A percentile compares a stretch with the other conserved stretches of the same genome.
phyloP scores from a whole-genome alignment of 352 stramenopile species.

The Phytopythium sindhum region DNA sequence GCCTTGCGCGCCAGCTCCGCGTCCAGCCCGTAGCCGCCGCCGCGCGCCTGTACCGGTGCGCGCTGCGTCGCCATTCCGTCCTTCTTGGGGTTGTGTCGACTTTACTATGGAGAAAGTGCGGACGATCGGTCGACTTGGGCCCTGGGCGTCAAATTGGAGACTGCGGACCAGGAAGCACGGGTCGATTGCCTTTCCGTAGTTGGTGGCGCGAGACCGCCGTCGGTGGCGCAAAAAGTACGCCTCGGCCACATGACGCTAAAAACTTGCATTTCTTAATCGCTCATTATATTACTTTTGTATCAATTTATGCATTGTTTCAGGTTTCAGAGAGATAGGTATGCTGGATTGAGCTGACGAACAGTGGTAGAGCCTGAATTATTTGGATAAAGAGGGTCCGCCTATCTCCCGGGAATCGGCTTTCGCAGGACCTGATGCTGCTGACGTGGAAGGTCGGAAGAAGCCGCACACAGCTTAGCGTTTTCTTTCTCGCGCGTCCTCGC shows the following conservation, averaged over 20 bases:
- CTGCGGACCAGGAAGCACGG: neutral
- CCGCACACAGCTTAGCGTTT: constrained; percentile 1
- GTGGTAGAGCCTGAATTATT: neutral
- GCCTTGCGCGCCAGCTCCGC: constrained; percentile 83
- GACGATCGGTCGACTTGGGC: constrained; percentile 2
- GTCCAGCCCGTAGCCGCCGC: constrained; percentile 86
- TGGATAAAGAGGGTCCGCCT: neutral
- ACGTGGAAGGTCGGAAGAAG: constrained; percentile 11
- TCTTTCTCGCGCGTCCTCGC: constrained; percentile 1
- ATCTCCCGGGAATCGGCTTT: neutral
- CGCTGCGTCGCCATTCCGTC: constrained; percentile 19
- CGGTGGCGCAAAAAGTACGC: constrained; percentile 7
- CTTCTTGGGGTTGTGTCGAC: too few relatives aligned
- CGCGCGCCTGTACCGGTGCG: constrained; percentile 57
- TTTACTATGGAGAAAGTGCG: neutral
- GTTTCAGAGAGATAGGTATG: neutral
- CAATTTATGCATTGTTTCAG: neutral
- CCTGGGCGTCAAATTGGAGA: constrained; percentile 4
- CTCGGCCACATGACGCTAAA: neutral
- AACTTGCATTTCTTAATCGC: too few relatives aligned
- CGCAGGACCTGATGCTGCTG: neutral
- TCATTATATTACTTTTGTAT: too few relatives aligned
- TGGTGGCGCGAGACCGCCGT: constrained; percentile 3
- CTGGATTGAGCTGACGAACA: neutral
- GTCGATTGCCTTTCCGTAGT: constrained; percentile 6